Evolutionary conservation across 2,329 filamentous ascomycete genomes (phyloP), one percentile per base, ranked within the genome.

Genomic region (Penicillium sp.): DNA sequence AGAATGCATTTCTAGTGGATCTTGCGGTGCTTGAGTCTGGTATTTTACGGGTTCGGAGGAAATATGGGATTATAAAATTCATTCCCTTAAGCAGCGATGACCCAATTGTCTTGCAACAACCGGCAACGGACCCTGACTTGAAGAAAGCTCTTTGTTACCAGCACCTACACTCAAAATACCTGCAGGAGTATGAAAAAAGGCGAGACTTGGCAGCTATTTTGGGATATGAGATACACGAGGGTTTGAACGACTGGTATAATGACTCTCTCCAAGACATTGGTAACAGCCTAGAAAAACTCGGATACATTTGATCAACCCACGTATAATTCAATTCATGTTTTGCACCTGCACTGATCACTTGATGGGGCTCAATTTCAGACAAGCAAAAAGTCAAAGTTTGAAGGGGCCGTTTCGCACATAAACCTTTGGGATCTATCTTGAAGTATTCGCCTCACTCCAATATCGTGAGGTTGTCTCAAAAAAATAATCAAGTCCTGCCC

Each of bases 131-230:
- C 6, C 42, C 21, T 6, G 16, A 46, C 35, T 46, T 16, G 16
- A 52, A 46, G 50, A 52, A n/a, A 51, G 12, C 49, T 51, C 49
- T 51, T 18, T 51, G 12, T 7, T 46, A 52, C 34, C 42, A 52
- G 6, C 27, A 1, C 34, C 9, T 52, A 18, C 50, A 46, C 21
- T 46, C 18, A 15, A 29, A 32, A 40, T 52, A 52, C 50, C 3
- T 1, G 8, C 27, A 46, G 25, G 49, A 52, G 7, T 52, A 52
- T 52, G 8, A 1, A 31, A 52, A 39, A 46, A 38, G 34, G 34
- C 6, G 13, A 1, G 3, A 25, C 2, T n/a, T 45, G 3, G 7
- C 23, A 31, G n/a, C 29, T 9, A 0, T 8, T 45, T 18, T 51
- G 1, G 49, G 49, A 23, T n/a, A 10, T 12, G n/a, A 45, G 49